Base-by-base conservation (phyloP, 2,329 filamentous ascomycete species). In the Trichoderma sp. region DNA sequence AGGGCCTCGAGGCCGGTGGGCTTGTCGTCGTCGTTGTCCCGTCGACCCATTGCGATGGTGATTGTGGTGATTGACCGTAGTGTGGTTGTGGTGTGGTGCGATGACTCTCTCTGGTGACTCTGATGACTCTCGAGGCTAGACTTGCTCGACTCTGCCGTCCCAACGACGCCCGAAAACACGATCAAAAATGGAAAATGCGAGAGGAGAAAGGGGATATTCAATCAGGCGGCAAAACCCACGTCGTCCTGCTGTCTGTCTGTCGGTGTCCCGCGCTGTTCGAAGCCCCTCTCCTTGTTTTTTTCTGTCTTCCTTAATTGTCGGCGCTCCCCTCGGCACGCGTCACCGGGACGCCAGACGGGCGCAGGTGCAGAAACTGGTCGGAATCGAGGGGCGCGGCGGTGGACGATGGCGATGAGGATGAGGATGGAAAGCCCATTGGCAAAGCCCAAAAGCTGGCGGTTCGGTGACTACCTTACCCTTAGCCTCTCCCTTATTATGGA, bases 271-370 rank as follows among this genome's bases (percentile, higher is more conserved):
- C 64, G 38, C 41, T 60, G 9, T 41, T 14, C 59, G 59, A 63
- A 53, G 63, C 33, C 63, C 56, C 38, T 16, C 29, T 59, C 29
- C 31, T 33, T 63, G 21, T 41, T 31, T 62, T 62, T 33, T 66
- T 64, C 35, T 35, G 18, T 63, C 27, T 33, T 63, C 63, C 59
- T 59, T 14, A 71, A 63, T 56, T 63, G 66, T 62, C 29, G 59
- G 59, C 71, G 64, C 66, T 71, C 65, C 68, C 74, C 71, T 73
- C 68, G 56, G 69, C 75, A 76, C 75, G 75, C 75, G 75, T 74
- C 75, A 63, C 68, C 75, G 75, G 63, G 60, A 76, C 75, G 75
- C 63, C 69, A 63, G 75, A 27, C 69, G 64, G 69, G 75, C 67
- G 74, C 74, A 60, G 59, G 31, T 35, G 67, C 56, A 45, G 16